These are phyloP conservation scores for Trypanosoma congolense DNA, from an alignment of 208 protist genomes.

Conservation along the genomic window DNA sequence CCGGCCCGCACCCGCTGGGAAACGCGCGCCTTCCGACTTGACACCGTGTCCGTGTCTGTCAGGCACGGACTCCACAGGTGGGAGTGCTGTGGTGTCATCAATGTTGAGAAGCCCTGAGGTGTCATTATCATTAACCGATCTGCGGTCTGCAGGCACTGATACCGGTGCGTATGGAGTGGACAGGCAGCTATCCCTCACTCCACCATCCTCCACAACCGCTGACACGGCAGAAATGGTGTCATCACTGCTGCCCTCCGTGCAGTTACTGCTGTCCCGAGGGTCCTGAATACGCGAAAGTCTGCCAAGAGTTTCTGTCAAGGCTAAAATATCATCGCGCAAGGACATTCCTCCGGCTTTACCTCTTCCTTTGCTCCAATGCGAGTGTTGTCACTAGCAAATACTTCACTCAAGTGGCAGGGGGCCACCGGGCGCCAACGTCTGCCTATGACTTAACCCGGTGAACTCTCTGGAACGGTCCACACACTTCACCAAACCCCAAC, in stretches of 20 bases:
- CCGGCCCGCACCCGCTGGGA: not conserved
- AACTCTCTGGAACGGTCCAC: too few species aligned
- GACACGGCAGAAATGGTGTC: constrained; percentile 23
- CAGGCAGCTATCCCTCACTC: not conserved
- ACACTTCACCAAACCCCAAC: too few species aligned
- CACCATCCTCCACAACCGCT: constrained; percentile 7
- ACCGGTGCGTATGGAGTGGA: not conserved
- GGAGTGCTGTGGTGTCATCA: constrained; percentile 10
- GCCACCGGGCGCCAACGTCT: too few species aligned
- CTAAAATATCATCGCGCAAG: constrained; percentile 21
- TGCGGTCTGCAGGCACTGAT: not conserved
- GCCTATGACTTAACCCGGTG: too few species aligned
- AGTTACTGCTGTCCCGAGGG: not conserved
- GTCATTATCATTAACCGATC: not conserved
- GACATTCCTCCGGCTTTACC: constrained; percentile 11
- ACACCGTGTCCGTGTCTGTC: not conserved
- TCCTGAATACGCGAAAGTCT: constrained; percentile 10
- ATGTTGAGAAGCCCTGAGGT: not conserved
- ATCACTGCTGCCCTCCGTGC: constrained; percentile 1
- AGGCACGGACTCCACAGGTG: not conserved
- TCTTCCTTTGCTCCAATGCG: not conserved
- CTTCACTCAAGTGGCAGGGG: too few species aligned
- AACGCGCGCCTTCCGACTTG: not conserved
- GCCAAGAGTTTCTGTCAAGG: constrained; percentile 6
- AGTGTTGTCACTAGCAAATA: too few species aligned